Evolutionary conservation across 2,329 filamentous ascomycete species (phyloP).

Genomic region (Cladophialophora exuberans): DNA sequence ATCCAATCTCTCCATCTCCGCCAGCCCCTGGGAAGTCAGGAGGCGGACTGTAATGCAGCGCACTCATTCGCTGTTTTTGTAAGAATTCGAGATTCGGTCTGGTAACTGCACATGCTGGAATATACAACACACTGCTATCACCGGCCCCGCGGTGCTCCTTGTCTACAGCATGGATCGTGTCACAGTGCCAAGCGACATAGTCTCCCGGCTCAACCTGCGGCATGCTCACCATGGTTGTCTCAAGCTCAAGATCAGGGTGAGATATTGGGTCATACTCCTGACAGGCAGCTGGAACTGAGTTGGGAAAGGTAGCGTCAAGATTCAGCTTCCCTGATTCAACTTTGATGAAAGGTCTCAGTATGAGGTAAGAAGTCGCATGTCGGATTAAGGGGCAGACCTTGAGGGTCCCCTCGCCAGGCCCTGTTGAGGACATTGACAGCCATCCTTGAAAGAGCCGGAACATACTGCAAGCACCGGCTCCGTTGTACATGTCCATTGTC

Average conservation of each 20-base stretch:
- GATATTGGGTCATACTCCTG: conserved; percentile 68
- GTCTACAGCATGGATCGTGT: conserved; percentile 73
- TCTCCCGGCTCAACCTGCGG: conserved; percentile 72
- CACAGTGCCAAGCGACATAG: conserved; percentile 65
- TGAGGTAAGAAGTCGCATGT: conserved; percentile 75
- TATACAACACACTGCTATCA: conserved; percentile 87
- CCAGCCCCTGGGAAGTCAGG: conserved; percentile 70
- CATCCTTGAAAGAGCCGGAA: conserved; percentile 91
- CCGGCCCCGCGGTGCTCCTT: conserved; percentile 69
- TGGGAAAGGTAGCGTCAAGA: conserved; percentile 63
- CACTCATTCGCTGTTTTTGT: conserved; percentile 69
- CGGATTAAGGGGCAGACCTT: conserved; percentile 78
- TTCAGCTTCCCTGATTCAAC: conserved; percentile 50
- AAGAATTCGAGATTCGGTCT: conserved; percentile 74
- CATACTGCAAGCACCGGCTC: conserved; percentile 79
- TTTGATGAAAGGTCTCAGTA: conserved; percentile 83
- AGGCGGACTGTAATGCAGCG: conserved; percentile 67
- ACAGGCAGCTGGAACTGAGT: conserved; percentile 68
- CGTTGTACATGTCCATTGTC: conserved; percentile 75
- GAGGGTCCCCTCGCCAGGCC: conserved; percentile 76
- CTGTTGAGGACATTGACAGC: conserved; percentile 76
- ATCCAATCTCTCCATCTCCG: conserved; percentile 46
- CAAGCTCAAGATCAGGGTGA: conserved; percentile 72
- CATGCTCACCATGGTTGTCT: conserved; percentile 71
- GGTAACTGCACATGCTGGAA: conserved; percentile 82